A percentile compares a stretch with the other conserved stretches of the same genome.
These are phyloP conservation scores for Puya raimondii DNA, from an alignment of 176 grass and related monocot genomes.

Conservation along the genomic window DNA sequence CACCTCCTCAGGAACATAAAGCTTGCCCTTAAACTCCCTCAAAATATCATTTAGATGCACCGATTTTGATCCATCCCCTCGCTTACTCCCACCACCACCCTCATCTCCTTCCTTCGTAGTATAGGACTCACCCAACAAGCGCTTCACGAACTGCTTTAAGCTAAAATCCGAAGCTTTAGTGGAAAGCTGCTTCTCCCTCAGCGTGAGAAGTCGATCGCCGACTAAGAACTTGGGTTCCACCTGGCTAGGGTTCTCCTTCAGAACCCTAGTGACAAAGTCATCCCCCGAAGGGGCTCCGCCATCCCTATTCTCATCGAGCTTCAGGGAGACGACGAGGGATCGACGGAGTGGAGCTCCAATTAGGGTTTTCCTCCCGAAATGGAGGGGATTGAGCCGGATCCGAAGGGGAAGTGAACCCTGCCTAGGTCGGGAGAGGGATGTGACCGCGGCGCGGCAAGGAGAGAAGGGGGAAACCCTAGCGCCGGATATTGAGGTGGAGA, in stretches of 20 bases:
- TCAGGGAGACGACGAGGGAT: constrained; percentile 4
- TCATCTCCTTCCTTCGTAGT: constrained; percentile 4
- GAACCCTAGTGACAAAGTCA: constrained; percentile 28
- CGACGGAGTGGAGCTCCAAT: background rate
- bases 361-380: background rate
- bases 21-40: constrained; percentile 22
- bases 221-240: constrained; percentile 33
- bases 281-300: background rate
- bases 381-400: background rate
- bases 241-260: constrained; percentile 33
- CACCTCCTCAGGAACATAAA: constrained; percentile 28
- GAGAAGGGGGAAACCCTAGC: background rate
- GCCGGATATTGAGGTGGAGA: background rate
- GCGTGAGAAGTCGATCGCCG: constrained; percentile 26
- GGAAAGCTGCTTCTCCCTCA: constrained; percentile 26
- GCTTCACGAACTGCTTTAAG: constrained; percentile 2
- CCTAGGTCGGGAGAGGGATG: background rate
- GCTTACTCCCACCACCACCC: background rate
- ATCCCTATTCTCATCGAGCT: constrained; percentile 11
- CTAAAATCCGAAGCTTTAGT: background rate
- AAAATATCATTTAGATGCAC: constrained; percentile 28
- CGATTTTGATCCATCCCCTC: background rate
- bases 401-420: constrained; percentile 5
- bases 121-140: background rate
- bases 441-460: background rate